A percentile compares a stretch with the other conserved stretches of the same genome.
Evolutionary conservation across 2,329 filamentous ascomycete genomes (phyloP).

Genomic region (Cercospora sp.): DNA sequence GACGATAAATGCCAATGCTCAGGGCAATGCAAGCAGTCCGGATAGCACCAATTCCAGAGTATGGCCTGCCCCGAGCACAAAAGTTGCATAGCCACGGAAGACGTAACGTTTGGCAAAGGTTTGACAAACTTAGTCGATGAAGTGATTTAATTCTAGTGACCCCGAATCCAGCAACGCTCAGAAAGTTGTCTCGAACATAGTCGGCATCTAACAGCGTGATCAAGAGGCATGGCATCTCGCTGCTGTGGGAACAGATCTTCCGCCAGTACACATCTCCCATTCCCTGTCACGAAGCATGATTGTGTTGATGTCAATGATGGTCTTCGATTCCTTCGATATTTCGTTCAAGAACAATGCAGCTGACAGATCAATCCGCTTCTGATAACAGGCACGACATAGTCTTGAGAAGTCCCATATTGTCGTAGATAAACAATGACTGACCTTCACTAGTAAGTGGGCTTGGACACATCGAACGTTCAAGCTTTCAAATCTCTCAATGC

Average conservation of each 20-base stretch:
- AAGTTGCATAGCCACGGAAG: not conserved
- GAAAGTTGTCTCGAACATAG: not conserved
- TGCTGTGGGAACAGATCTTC: not conserved
- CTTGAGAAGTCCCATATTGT: not conserved
- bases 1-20: not conserved
- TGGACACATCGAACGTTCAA: not conserved
- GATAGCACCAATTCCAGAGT: not conserved
- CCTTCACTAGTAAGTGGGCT: not conserved
- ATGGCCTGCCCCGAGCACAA: not conserved
- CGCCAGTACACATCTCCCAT: not conserved
- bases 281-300: not conserved
- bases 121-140: not conserved
- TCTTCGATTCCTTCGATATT: not conserved
- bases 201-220: not conserved
- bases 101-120: not conserved
- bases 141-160: not conserved
- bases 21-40: not conserved
- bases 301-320: not conserved
- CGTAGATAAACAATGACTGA: not conserved
- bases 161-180: not conserved
- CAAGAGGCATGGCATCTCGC: not conserved
- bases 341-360: not conserved
- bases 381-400: not conserved
- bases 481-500: not conserved
- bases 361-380: not conserved